phyloP scores from a whole-genome alignment of 371 early-diverging fungal species.

The Zychaea mexicana region DNA sequence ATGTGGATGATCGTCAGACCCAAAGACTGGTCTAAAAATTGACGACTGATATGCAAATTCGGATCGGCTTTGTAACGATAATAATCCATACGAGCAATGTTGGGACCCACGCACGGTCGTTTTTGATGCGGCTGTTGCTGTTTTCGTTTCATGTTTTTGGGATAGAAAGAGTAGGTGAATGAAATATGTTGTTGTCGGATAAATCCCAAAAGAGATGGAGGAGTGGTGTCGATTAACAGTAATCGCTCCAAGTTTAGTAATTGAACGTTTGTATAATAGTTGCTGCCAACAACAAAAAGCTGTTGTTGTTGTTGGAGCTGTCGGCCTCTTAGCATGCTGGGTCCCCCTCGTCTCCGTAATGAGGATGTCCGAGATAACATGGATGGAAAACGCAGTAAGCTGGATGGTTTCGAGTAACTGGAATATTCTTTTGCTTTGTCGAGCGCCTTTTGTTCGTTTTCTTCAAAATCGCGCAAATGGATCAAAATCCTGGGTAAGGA shows the following conservation, averaged over 20 bases:
- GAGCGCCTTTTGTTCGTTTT: neutral
- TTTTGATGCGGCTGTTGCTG: neutral
- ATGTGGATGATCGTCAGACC: neutral
- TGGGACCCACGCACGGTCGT: neutral
- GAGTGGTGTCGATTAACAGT: neutral
- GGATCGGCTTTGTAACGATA: neutral
- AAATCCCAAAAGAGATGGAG: conserved; percentile 28
- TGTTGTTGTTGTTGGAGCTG: too few species aligned
- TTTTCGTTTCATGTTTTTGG: conserved; percentile 13
- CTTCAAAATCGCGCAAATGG: neutral
- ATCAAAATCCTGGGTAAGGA: neutral
- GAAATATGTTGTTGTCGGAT: conserved; percentile 62
- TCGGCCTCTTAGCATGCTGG: too few species aligned
- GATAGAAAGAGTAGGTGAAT: conserved; percentile 53
- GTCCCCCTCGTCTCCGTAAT: neutral
- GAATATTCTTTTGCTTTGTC: too few species aligned
- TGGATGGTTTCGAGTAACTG: neutral
- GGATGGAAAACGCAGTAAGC: neutral
- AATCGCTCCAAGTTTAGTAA: neutral
- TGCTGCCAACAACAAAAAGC: too few species aligned
- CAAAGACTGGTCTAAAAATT: neutral
- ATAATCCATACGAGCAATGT: neutral
- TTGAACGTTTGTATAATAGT: neutral
- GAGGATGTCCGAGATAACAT: neutral
- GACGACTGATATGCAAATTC: neutral